These are phyloP conservation scores for Rhizophagus clarus DNA, from an alignment of 192 early-diverging fungal species.

Conservation along the genomic window DNA sequence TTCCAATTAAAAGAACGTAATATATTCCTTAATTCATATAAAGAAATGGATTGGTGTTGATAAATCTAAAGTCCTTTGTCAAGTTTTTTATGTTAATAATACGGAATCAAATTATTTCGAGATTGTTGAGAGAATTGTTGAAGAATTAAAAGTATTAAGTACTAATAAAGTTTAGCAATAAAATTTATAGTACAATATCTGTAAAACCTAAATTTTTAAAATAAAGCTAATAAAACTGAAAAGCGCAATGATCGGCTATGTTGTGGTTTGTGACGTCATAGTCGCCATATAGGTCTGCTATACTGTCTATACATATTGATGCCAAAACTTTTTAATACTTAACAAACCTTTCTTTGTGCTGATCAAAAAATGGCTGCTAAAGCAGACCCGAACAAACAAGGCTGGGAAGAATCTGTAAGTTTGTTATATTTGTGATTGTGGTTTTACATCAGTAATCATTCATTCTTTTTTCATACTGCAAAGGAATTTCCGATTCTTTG, in stretches of 20 bases:
- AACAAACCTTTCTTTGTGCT: too few species aligned
- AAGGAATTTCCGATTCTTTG: constrained; percentile 88
- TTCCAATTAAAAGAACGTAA: not conserved
- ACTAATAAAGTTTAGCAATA: too few species aligned
- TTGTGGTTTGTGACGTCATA: too few species aligned
- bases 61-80: not conserved
- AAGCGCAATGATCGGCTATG: too few species aligned
- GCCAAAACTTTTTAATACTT: too few species aligned
- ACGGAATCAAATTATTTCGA: not conserved
- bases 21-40: not conserved
- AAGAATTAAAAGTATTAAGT: not conserved
- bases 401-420: constrained; percentile 63
- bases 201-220: not conserved
- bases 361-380: constrained; percentile 37
- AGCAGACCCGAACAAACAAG: constrained; percentile 62
- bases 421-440: not conserved
- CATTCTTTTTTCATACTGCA: not conserved
- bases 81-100: not conserved
- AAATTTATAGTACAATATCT: not conserved
- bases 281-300: too few species aligned
- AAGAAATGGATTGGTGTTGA: not conserved
- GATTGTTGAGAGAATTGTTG: not conserved
- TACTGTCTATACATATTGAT: too few species aligned
- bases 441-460: not conserved
- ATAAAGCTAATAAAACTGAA: too few species aligned